Conservation (phyloP, 2,329 filamentous ascomycete species). For the Claviceps purpurea region DNA sequence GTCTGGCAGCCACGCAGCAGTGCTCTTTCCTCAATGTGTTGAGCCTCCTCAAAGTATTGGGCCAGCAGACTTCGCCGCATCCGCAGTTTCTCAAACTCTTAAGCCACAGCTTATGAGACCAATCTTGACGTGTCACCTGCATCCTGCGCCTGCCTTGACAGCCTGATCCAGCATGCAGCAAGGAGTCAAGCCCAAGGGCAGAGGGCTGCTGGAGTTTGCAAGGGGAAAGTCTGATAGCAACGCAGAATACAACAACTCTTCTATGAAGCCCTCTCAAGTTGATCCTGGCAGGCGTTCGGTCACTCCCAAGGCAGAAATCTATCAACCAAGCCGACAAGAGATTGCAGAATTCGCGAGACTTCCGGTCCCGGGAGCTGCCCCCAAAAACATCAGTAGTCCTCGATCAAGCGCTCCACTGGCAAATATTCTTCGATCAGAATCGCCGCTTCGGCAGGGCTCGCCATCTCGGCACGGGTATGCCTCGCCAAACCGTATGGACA, state of each 20-base stretch:
- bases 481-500: slow-evolving; percentile 8
- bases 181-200: slow-evolving; percentile 18
- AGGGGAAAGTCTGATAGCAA: slow-evolving; percentile 14
- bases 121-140: background rate
- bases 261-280: slow-evolving; percentile 7
- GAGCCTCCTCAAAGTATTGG: background rate
- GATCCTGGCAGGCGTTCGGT: slow-evolving; percentile 10
- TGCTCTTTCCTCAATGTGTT: background rate
- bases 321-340: slow-evolving; percentile 14
- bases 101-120: background rate
- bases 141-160: background rate
- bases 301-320: slow-evolving; percentile 6
- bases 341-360: slow-evolving; percentile 22
- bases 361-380: slow-evolving; percentile 19
- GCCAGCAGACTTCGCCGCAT: background rate
- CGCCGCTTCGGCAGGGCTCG: slow-evolving; percentile 7
- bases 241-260: slow-evolving; percentile 10
- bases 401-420: slow-evolving; percentile 1
- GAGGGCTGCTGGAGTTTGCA: slow-evolving; percentile 20
- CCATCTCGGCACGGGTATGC: slow-evolving; percentile 4
- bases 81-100: background rate
- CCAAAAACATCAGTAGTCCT: slow-evolving; percentile 1
- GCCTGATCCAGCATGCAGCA: slow-evolving; percentile 15
- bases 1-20: background rate
- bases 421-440: slow-evolving; percentile 12